Conservation (phyloP, 305 asterid species). For the Solanum hybrid region DNA sequence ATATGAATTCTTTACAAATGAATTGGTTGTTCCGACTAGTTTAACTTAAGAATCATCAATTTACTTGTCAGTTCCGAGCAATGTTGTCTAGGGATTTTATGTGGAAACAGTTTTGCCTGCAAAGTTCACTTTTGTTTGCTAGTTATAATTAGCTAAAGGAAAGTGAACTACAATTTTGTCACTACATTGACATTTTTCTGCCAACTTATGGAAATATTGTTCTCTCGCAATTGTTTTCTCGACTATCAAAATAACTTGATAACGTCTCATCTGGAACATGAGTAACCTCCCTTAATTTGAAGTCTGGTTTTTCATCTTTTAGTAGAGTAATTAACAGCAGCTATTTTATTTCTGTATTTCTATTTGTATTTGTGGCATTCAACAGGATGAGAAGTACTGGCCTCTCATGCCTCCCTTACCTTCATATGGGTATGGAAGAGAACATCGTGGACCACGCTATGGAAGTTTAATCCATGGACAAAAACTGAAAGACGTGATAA, state of each 20-base stretch:
- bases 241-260: not conserved
- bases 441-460: constrained; percentile 88
- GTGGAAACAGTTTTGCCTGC: not conserved
- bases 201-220: not conserved
- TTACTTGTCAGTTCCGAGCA: not conserved
- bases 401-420: constrained; percentile 98
- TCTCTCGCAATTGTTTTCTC: not conserved
- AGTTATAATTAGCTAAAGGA: not conserved
- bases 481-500: constrained; percentile 76
- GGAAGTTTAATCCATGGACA: constrained; percentile 96
- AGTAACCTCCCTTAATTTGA: not conserved
- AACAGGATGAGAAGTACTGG: constrained; percentile 81
- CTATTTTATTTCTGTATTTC: not conserved
- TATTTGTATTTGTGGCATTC: not conserved
- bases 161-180: not conserved
- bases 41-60: not conserved
- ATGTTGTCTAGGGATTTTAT: not conserved
- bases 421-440: constrained; percentile 91
- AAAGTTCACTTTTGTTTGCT: not conserved
- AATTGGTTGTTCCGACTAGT: not conserved
- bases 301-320: not conserved
- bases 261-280: not conserved
- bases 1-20: not conserved
- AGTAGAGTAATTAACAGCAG: not conserved
- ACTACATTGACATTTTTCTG: not conserved